These are phyloP conservation scores for Trypethelium eluteriae DNA, from an alignment of 495 filamentous ascomycete species.

Conservation along the genomic window DNA sequence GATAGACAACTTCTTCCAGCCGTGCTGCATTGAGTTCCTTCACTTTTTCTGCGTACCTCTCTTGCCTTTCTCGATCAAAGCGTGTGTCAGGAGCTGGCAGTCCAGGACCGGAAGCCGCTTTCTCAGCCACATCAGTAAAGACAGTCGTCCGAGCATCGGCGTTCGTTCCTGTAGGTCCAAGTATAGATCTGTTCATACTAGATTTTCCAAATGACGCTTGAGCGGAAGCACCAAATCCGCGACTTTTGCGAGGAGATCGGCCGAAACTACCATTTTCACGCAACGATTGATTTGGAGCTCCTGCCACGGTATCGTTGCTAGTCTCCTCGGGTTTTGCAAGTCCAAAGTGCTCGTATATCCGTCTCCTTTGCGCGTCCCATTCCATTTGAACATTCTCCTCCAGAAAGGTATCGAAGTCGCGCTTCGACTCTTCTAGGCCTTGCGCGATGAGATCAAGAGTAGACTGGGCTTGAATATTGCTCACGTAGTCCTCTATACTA, in stretches of 20 bases:
- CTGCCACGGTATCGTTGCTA: constrained; percentile 27
- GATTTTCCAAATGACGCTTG: constrained; percentile 57
- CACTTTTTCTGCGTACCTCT: constrained; percentile 65
- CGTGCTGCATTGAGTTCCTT: constrained; percentile 65
- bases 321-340: constrained; percentile 50
- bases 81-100: constrained; percentile 55
- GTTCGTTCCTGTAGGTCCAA: constrained; percentile 56
- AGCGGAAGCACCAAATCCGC: constrained; percentile 32
- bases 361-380: constrained; percentile 86
- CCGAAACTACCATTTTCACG: constrained; percentile 50
- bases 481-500: constrained; percentile 74
- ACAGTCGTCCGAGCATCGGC: constrained; percentile 38
- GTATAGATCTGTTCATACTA: constrained; percentile 67
- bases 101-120: constrained; percentile 23
- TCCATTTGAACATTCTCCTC: constrained; percentile 91
- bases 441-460: constrained; percentile 86
- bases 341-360: constrained; percentile 93
- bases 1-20: constrained; percentile 54
- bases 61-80: constrained; percentile 70
- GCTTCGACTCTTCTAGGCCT: constrained; percentile 72
- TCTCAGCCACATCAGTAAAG: constrained; percentile 26
- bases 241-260: constrained; percentile 48
- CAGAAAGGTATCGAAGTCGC: constrained; percentile 84
- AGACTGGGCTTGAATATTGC: constrained; percentile 78
- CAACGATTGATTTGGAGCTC: constrained; percentile 12